phyloP scores from a whole-genome alignment of 352 stramenopile species.

The Pythium sp. region DNA sequence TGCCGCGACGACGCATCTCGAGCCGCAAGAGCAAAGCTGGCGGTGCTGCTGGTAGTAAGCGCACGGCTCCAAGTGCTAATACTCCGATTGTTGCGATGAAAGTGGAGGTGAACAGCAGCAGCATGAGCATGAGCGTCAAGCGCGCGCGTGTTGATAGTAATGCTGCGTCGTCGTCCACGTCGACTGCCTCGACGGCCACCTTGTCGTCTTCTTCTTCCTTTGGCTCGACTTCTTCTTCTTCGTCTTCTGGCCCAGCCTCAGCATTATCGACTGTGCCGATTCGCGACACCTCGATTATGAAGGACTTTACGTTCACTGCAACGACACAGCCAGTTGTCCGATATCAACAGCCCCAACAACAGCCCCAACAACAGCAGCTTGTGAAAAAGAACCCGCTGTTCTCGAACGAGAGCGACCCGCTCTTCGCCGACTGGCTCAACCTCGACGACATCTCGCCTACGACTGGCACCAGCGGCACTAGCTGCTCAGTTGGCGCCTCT shows the following conservation, averaged over 20 bases:
- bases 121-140: constrained; percentile 22
- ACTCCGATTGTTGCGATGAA: not conserved
- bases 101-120: not conserved
- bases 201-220: not conserved
- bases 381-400: constrained; percentile 18
- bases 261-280: not conserved
- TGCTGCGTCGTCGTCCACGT: not conserved
- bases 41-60: not conserved
- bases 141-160: not conserved
- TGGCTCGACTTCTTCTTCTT: not conserved
- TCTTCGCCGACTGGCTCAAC: constrained; percentile 14
- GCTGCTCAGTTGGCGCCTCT: constrained; percentile 5
- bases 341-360: not conserved
- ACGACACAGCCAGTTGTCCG: not conserved
- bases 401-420: constrained; percentile 13
- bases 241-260: not conserved
- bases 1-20: constrained; percentile 32
- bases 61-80: not conserved
- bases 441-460: constrained; percentile 11
- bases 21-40: constrained; percentile 16
- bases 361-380: not conserved
- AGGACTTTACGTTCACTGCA: not conserved
- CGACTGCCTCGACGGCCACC: not conserved
- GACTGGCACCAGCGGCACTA: not conserved
- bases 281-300: not conserved